phyloP scores from a whole-genome alignment of 2,329 filamentous ascomycete species.

The Emericellopsis atlantica region DNA sequence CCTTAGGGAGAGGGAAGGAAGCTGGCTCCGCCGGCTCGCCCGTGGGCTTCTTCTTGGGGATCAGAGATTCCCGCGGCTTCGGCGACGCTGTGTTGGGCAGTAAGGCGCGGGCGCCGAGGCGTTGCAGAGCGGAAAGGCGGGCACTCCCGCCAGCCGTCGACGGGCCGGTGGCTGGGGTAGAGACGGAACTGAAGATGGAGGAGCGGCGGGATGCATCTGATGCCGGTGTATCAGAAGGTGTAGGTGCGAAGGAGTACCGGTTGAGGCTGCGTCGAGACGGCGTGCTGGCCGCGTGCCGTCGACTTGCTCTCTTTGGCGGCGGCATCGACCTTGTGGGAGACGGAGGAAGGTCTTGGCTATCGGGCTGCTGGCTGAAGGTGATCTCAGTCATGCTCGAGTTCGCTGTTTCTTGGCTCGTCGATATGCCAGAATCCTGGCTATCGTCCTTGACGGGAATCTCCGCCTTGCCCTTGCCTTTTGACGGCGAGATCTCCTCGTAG shows the following conservation, averaged over 20 bases:
- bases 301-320: slow-evolving; percentile 11
- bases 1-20: slow-evolving; percentile 41
- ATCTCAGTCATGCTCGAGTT: slow-evolving; percentile 2
- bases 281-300: slow-evolving; percentile 11
- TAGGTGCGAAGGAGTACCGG: slow-evolving; percentile 20
- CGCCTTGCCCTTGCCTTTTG: slow-evolving; percentile 1
- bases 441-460: slow-evolving; percentile 1
- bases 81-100: slow-evolving; percentile 13
- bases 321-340: slow-evolving; percentile 8
- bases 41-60: slow-evolving; percentile 7
- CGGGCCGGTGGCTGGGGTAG: slow-evolving; percentile 26
- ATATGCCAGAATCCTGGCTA: slow-evolving; percentile 5
- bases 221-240: slow-evolving; percentile 3
- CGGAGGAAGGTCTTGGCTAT: not conserved
- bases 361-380: not conserved
- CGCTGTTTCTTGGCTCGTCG: slow-evolving; percentile 6
- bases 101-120: slow-evolving; percentile 32
- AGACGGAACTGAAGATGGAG: slow-evolving; percentile 20
- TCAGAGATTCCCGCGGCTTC: slow-evolving; percentile 10
- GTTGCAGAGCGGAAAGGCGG: slow-evolving; percentile 38
- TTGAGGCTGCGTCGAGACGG: slow-evolving; percentile 17
- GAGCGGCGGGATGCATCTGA: slow-evolving; percentile 20
- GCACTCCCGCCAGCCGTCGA: slow-evolving; percentile 22
- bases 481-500: slow-evolving; percentile 28
- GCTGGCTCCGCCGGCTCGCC: slow-evolving; percentile 36